Evolutionary conservation across 164 flowering plant genomes (phyloP).

Genomic region (Brasenia schreberi): DNA sequence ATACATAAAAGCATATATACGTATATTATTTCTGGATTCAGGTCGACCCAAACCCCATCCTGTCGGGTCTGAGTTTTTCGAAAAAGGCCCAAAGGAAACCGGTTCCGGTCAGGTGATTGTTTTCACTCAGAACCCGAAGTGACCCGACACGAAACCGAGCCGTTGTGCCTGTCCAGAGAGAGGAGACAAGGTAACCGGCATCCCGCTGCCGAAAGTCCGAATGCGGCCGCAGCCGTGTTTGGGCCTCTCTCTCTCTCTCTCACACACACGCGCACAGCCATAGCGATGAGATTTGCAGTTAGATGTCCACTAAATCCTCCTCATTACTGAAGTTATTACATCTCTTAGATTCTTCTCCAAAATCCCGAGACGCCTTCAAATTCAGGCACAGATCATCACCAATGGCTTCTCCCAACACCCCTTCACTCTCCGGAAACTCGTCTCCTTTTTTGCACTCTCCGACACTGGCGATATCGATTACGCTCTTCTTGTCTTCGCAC

Average conservation of each 20-base stretch:
- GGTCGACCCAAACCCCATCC: too few species aligned
- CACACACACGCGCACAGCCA: background rate
- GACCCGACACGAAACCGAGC: too few species aligned
- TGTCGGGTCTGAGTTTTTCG: too few species aligned
- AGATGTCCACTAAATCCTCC: background rate
- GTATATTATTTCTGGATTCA: too few species aligned
- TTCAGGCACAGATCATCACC: constrained; percentile 10
- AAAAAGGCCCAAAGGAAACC: too few species aligned
- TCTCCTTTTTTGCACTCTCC: constrained; percentile 6
- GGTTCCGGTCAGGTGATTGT: too few species aligned
- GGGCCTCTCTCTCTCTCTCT: background rate
- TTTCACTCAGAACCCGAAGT: too few species aligned
- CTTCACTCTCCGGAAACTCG: constrained; percentile 9
- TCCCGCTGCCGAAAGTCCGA: too few species aligned
- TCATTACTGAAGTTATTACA: background rate
- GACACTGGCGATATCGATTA: constrained; percentile 5
- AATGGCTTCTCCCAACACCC: constrained; percentile 6
- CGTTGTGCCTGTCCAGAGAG: too few species aligned
- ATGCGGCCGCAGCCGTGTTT: background rate
- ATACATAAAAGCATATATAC: too few species aligned
- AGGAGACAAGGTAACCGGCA: too few species aligned
- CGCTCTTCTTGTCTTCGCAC: constrained; percentile 7
- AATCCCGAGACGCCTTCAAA: constrained; percentile 3
- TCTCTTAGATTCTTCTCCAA: background rate
- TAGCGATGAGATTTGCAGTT: background rate